Evolutionary conservation across 176 grass and related monocot genomes (phyloP).

Genomic region (Neostapfia colusana): DNA sequence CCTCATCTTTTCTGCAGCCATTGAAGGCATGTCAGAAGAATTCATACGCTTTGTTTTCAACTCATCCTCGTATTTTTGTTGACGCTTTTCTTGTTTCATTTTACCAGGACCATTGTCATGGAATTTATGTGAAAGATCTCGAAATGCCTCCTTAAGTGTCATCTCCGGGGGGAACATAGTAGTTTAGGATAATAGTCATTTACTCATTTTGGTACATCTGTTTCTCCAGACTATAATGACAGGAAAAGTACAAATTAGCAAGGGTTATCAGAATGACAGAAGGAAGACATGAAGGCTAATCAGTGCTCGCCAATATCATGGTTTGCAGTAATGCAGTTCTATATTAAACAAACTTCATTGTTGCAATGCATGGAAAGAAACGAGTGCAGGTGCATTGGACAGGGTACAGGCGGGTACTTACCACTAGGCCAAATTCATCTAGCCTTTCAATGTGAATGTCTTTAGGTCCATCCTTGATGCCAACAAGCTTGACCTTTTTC

Average conservation of each 20-base stretch:
- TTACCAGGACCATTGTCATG: slow-evolving; percentile 92
- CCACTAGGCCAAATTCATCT: slow-evolving; percentile 91
- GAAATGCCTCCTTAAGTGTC: slow-evolving; percentile 91
- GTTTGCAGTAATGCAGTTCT: slow-evolving; percentile 11
- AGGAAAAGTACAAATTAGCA: not conserved
- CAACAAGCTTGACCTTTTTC: slow-evolving; percentile 88
- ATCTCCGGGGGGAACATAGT: slow-evolving; percentile 41
- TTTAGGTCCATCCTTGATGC: slow-evolving; percentile 72
- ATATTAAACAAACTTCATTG: not conserved
- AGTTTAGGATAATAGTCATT: slow-evolving; percentile 16
- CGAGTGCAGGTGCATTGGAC: not conserved
- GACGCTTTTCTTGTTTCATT: slow-evolving; percentile 85
- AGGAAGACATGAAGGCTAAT: slow-evolving; percentile 7
- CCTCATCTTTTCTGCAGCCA: slow-evolving; percentile 84
- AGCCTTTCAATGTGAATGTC: slow-evolving; percentile 82
- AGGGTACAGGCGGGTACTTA: slow-evolving; percentile 38
- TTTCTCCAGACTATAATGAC: not conserved
- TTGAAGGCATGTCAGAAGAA: slow-evolving; percentile 72
- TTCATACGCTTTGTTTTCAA: slow-evolving; percentile 83
- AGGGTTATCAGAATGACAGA: not conserved
- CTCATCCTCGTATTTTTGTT: slow-evolving; percentile 82
- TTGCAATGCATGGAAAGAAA: not conserved
- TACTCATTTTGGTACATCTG: slow-evolving; percentile 6
- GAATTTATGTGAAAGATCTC: slow-evolving; percentile 84
- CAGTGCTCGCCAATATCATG: not conserved